Evolutionary conservation across 2,329 filamentous ascomycete genomes (phyloP).

Genomic region (Dactylonectria estremocensis): DNA sequence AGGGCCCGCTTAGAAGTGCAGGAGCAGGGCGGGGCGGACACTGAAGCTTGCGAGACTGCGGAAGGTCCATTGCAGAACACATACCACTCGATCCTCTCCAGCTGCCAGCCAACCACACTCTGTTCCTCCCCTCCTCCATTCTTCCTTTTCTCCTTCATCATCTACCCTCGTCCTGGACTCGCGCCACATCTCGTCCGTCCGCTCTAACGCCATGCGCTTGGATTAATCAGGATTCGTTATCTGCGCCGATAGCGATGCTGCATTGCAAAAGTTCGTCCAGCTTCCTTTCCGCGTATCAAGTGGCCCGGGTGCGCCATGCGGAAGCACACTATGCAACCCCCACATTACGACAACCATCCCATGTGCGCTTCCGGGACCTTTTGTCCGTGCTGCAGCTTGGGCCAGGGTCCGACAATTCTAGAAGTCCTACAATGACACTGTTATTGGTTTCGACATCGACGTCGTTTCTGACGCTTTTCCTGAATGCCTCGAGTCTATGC

Average conservation of each 20-base stretch:
- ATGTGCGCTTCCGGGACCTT: conserved; percentile 19
- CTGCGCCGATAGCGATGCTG: background rate
- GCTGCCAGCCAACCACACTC: background rate
- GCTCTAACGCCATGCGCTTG: no score
- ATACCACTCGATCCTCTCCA: background rate
- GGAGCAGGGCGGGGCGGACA: no score
- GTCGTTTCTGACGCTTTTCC: background rate
- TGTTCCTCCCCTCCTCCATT: background rate
- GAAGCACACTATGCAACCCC: conserved; percentile 25
- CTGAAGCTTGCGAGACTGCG: no score
- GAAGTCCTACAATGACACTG: conserved; percentile 7
- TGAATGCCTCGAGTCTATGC: conserved; percentile 26
- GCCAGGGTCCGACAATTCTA: conserved; percentile 17
- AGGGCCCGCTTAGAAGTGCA: no score
- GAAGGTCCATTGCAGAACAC: background rate
- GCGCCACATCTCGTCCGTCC: background rate
- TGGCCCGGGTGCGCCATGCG: conserved; percentile 26
- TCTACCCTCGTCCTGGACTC: conserved; percentile 2
- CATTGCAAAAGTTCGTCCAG: conserved; percentile 16
- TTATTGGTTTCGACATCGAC: conserved; percentile 26
- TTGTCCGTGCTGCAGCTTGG: conserved; percentile 23
- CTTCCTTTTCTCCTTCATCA: background rate
- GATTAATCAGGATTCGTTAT: background rate
- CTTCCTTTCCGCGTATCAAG: conserved; percentile 12
- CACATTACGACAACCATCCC: conserved; percentile 20